These are phyloP conservation scores for Beauveria bassiana DNA, from an alignment of 2,329 filamentous ascomycete genomes.

Conservation along the genomic window DNA sequence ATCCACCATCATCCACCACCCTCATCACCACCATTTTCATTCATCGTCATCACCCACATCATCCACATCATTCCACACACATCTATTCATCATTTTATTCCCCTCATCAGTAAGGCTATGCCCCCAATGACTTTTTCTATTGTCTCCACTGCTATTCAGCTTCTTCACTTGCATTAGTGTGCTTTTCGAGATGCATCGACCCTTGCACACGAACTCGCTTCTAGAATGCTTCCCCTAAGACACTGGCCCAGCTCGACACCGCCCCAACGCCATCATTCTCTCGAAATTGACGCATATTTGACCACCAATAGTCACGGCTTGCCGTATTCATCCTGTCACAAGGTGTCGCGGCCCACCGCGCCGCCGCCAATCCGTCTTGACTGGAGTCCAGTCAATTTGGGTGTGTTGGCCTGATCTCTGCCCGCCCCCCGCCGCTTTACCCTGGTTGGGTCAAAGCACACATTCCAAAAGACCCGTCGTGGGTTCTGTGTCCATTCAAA, in stretches of 20 bases:
- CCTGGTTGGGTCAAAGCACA: background rate
- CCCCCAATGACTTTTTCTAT: background rate
- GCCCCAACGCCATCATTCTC: background rate
- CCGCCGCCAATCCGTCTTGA: background rate
- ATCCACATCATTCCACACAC: background rate
- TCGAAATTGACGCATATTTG: background rate
- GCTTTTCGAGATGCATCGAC: background rate
- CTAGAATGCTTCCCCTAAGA: slow-evolving; percentile 4
- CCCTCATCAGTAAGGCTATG: background rate
- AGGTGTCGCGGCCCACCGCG: background rate
- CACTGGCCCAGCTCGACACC: background rate
- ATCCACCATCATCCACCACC: background rate
- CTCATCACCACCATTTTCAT: background rate
- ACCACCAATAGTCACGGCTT: background rate
- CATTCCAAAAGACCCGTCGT: background rate
- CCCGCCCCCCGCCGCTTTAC: background rate
- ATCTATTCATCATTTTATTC: background rate
- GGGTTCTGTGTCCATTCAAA: background rate
- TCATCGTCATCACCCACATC: background rate
- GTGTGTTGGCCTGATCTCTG: slow-evolving; percentile 3
- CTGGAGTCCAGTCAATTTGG: background rate
- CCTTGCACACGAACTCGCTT: slow-evolving; percentile 2
- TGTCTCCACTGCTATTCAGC: slow-evolving; percentile 4
- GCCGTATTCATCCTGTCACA: slow-evolving; percentile 1
- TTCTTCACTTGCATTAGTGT: slow-evolving; percentile 2